Evolutionary conservation across 768 basidiomycete species (phyloP), one percentile per base, ranked within the genome.

Genomic region (Podaxis sp.): DNA sequence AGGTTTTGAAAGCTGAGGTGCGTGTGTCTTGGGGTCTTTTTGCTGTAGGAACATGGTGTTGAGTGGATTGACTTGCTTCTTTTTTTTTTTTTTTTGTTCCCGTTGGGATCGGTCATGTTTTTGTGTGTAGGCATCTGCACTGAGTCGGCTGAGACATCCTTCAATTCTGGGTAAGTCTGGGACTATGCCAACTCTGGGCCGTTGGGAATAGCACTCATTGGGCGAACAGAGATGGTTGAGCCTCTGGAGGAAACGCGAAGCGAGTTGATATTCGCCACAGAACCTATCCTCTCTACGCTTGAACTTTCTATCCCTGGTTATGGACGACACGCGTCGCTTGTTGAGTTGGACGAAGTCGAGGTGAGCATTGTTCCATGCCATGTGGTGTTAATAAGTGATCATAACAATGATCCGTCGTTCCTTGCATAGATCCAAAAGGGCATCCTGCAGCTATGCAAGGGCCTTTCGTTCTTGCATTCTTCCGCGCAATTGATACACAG

Each of bases 281-380:
- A 99, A 69, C 89, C 89, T 32, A 77, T 98, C 35, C 74, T 92
- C 9, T 90, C 93, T 0, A 91, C 93, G 1, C 80, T 99, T 11
- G 83, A 88, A 55, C 77, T 88, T 23, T 88, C 91, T 5, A 89
- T 94, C 58, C 82, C 85, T 5, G 86, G 87, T 44, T 82, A 84
- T 3, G 78, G 82, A 42, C 75, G 82, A 57, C 76, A 79, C 58
- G 72, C 79, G 36, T 77, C 85, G 42, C 69, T 86, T 57, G 85
- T 90, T 14, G 96, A 98, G 69, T 77, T 99, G 23, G 97, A 99
- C 72, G 97, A 99, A 77, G 89, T 98, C 44, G 97, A 99, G 79
- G 94, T 91, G 58, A 47, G 51, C 62, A 44, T 37, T 10, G 32
- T 51, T 57, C 32, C 32, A 10, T 44, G 51, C 28, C n/a, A 36